phyloP scores from a whole-genome alignment of 495 filamentous ascomycete species.

The Umbilicaria muhlenbergii region DNA sequence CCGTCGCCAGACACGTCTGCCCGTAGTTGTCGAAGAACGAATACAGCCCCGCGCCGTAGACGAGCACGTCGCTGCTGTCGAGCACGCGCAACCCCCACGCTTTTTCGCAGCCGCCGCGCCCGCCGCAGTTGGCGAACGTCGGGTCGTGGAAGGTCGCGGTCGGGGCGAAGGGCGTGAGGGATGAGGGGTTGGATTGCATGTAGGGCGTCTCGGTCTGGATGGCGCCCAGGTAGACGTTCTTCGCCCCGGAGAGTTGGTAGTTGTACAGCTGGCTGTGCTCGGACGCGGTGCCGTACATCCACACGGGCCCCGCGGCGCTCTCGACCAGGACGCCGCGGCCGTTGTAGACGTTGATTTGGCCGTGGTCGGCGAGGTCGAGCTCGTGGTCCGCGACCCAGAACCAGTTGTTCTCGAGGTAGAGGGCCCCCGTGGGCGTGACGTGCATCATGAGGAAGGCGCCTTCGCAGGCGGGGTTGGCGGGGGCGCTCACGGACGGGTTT shows the following conservation, averaged over 20 bases:
- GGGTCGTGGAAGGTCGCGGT: conserved; percentile 57
- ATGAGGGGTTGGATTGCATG: conserved; percentile 72
- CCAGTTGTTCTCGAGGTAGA: conserved; percentile 88
- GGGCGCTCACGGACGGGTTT: conserved; percentile 42
- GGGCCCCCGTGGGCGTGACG: conserved; percentile 49
- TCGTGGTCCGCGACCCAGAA: conserved; percentile 93
- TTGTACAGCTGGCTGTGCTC: conserved; percentile 88
- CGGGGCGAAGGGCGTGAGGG: conserved; percentile 48
- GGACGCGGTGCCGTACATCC: conserved; percentile 62
- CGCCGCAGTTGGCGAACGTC: conserved; percentile 48
- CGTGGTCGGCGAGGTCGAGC: conserved; percentile 59
- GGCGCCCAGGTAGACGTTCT: conserved; percentile 68
- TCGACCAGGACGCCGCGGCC: conserved; percentile 77
- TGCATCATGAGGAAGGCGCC: conserved; percentile 75
- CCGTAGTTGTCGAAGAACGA: conserved; percentile 78
- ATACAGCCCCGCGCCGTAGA: conserved; percentile 63
- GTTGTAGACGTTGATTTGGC: conserved; percentile 83
- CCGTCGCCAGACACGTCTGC: conserved; percentile 55
- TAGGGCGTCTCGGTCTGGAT: conserved; percentile 93
- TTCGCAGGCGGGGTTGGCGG: conserved; percentile 38
- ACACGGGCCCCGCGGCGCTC: conserved; percentile 31
- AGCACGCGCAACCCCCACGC: conserved; percentile 73
- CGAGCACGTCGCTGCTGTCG: conserved; percentile 46
- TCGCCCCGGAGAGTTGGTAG: conserved; percentile 68
- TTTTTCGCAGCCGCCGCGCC: conserved; percentile 47